Conservation (phyloP, 371 early-diverging fungal species). For the Lichtheimia ramosa region DNA sequence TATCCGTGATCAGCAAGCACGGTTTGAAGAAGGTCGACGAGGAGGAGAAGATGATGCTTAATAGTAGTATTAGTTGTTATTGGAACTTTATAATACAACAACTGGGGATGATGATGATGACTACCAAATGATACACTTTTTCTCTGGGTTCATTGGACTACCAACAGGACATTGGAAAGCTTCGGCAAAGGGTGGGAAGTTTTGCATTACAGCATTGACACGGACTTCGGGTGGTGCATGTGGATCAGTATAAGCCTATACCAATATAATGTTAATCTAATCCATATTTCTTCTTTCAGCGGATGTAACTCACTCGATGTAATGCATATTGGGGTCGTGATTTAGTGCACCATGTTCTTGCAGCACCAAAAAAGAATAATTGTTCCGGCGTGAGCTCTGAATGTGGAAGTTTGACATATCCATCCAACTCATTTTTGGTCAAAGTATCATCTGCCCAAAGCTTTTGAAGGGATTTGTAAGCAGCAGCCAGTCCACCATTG, state of each 20-base stretch:
- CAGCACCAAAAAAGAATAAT: conserved; percentile 52
- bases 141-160: conserved; percentile 54
- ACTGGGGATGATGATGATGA: too few relatives aligned
- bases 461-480: conserved; percentile 31
- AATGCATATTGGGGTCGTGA: conserved; percentile 31
- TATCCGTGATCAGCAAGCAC: conserved; percentile 33
- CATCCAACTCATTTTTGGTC: conserved; percentile 19
- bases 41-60: neutral
- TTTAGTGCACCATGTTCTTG: conserved; percentile 50
- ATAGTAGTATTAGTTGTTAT: too few relatives aligned
- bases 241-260: conserved; percentile 41
- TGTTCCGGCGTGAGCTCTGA: conserved; percentile 51
- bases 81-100: too few relatives aligned
- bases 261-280: neutral
- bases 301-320: neutral
- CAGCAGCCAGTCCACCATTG: conserved; percentile 62
- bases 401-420: conserved; percentile 50
- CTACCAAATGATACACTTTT: conserved; percentile 57
- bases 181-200: conserved; percentile 58
- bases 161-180: conserved; percentile 62
- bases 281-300: too few relatives aligned
- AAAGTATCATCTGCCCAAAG: neutral
- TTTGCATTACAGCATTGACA: conserved; percentile 63
- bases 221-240: conserved; percentile 62
- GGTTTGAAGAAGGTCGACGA: conserved; percentile 24